These are phyloP conservation scores for Fusarium sp. DNA, from an alignment of 2,329 filamentous ascomycete genomes.

Conservation along the genomic window DNA sequence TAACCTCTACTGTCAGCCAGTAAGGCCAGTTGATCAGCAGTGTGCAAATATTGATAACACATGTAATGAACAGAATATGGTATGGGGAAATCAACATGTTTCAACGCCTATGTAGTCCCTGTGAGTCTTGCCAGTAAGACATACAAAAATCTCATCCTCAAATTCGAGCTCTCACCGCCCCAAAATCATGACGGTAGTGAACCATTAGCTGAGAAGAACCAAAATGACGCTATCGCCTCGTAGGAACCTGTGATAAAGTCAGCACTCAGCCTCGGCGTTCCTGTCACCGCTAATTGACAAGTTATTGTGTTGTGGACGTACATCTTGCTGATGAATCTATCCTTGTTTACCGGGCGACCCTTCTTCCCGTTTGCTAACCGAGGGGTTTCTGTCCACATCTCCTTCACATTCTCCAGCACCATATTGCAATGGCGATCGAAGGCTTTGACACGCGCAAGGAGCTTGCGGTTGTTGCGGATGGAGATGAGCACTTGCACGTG, in stretches of 20 bases:
- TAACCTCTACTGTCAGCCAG: neutral
- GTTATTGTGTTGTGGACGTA: constrained; percentile 53
- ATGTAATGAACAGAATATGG: constrained; percentile 4
- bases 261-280: constrained; percentile 12
- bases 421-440: constrained; percentile 99
- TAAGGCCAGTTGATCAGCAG: neutral
- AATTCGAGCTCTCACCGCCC: constrained; percentile 34
- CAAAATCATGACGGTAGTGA: constrained; percentile 19
- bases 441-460: constrained; percentile 95
- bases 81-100: constrained; percentile 41
- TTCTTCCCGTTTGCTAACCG: constrained; percentile 84
- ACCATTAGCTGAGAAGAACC: constrained; percentile 75
- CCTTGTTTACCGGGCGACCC: constrained; percentile 93
- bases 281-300: constrained; percentile 17
- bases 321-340: constrained; percentile 98
- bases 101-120: constrained; percentile 51
- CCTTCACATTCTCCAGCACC: constrained; percentile 91
- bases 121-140: constrained; percentile 44
- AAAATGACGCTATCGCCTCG: constrained; percentile 88
- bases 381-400: constrained; percentile 99
- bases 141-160: constrained; percentile 40
- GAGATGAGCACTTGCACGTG: constrained; percentile 97
- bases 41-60: constrained; percentile 6
- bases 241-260: constrained; percentile 70
- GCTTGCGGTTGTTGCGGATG: constrained; percentile 97